Evolutionary conservation across 768 basidiomycete species (phyloP).

Genomic region (Hypholoma fasciculare): DNA sequence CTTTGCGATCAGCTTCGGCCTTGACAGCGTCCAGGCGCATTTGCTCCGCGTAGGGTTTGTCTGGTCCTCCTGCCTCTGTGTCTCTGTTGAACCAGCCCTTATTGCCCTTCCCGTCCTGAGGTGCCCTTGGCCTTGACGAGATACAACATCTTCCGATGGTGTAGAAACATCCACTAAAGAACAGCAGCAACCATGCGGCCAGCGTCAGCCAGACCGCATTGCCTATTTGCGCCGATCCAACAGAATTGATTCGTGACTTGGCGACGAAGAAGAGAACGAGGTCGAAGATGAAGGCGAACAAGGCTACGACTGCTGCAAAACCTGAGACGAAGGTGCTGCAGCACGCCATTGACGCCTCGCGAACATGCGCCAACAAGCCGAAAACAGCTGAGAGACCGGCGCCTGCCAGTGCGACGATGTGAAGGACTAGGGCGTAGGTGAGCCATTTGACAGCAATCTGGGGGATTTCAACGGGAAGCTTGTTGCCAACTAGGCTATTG

Average conservation of each 20-base stretch:
- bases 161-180: slow-evolving; percentile 91
- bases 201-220: slow-evolving; percentile 91
- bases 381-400: slow-evolving; percentile 74
- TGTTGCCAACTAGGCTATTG: slow-evolving; percentile 75
- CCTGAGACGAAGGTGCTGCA: slow-evolving; percentile 81
- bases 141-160: slow-evolving; percentile 85
- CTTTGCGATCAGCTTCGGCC: slow-evolving; percentile 84
- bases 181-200: slow-evolving; percentile 80
- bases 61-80: slow-evolving; percentile 22
- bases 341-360: slow-evolving; percentile 83
- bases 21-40: slow-evolving; percentile 84
- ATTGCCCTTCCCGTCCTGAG: slow-evolving; percentile 15
- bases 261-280: slow-evolving; percentile 89
- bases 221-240: slow-evolving; percentile 82
- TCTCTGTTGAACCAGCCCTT: slow-evolving; percentile 39
- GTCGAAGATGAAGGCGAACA: slow-evolving; percentile 93
- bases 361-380: slow-evolving; percentile 85
- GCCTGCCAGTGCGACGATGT: slow-evolving; percentile 81
- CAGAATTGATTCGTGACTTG: slow-evolving; percentile 77
- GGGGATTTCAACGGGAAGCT: slow-evolving; percentile 69
- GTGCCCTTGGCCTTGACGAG: slow-evolving; percentile 38
- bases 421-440: slow-evolving; percentile 90
- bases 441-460: slow-evolving; percentile 89
- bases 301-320: slow-evolving; percentile 74
- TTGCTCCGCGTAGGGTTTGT: slow-evolving; percentile 53